Evolutionary conservation across 805 yeast genomes (phyloP).

Genomic region (Cyberlindnera euphorbiae): DNA sequence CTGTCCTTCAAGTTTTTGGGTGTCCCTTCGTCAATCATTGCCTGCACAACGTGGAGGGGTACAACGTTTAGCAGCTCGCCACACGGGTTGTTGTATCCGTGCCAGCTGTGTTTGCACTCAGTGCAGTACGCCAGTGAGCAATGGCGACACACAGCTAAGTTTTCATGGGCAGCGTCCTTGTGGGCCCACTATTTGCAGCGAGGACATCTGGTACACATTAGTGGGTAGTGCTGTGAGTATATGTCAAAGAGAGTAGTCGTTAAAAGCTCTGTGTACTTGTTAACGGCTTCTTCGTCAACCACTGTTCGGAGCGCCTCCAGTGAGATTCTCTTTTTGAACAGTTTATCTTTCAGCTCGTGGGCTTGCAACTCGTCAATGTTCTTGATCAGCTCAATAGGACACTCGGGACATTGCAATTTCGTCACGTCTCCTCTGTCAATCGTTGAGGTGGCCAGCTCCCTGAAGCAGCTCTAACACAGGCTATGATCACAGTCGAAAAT

Average conservation of each 20-base stretch:
- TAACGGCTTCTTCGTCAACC: conserved; percentile 26
- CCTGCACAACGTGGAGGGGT: conserved; percentile 25
- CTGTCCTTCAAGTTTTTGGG: conserved; percentile 14
- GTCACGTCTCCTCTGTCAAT: conserved; percentile 46
- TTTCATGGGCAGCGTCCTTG: conserved; percentile 40
- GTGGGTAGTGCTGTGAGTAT: conserved; percentile 41
- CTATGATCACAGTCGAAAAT: conserved; percentile 41
- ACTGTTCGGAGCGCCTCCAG: conserved; percentile 31
- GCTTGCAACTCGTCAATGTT: conserved; percentile 23
- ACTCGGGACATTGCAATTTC: conserved; percentile 55
- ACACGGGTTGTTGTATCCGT: conserved; percentile 48
- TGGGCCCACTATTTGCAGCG: conserved; percentile 46
- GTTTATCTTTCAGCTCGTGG: conserved; percentile 28
- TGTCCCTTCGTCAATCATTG: conserved; percentile 17
- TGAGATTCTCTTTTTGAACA: conserved; percentile 40
- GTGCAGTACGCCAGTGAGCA: conserved; percentile 54
- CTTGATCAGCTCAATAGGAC: conserved; percentile 24
- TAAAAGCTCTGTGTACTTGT: conserved; percentile 37
- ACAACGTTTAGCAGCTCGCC: conserved; percentile 29
- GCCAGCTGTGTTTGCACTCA: conserved; percentile 57
- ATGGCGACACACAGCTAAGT: conserved; percentile 42
- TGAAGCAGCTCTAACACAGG: conserved; percentile 44
- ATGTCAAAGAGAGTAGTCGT: conserved; percentile 37
- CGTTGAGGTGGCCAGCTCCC: conserved; percentile 35
- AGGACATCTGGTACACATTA: conserved; percentile 48